A percentile compares a stretch with the other conserved stretches of the same genome.
phyloP scores from a whole-genome alignment of 208 protist genomes.

The Zelonia costaricensis region DNA sequence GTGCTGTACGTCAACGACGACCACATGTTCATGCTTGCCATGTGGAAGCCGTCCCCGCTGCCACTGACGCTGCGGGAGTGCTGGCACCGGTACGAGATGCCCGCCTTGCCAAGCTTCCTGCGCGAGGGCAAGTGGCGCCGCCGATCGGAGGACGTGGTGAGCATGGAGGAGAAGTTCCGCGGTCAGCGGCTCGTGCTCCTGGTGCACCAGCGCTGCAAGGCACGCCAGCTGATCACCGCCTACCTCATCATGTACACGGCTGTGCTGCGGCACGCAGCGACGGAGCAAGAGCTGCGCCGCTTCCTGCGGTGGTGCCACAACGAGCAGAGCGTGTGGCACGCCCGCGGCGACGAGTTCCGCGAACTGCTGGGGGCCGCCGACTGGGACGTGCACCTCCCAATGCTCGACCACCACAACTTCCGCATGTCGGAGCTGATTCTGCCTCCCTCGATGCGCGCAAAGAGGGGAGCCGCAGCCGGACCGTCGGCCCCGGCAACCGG shows the following conservation, averaged over 20 bases:
- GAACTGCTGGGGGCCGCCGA: conserved; percentile 36
- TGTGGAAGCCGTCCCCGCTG: conserved; percentile 56
- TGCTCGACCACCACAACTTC: conserved; percentile 70
- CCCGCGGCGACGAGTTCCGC: conserved; percentile 20
- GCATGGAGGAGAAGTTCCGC: conserved; percentile 27
- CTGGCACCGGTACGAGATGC: conserved; percentile 49
- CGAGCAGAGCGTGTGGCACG: conserved; percentile 51
- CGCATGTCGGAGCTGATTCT: conserved; percentile 60
- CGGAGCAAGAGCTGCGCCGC: conserved; percentile 35
- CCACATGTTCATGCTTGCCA: conserved; percentile 63
- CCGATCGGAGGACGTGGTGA: conserved; percentile 4
- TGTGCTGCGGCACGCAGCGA: conserved; percentile 49
- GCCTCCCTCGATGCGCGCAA: conserved; percentile 26
- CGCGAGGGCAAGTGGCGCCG: conserved; percentile 17
- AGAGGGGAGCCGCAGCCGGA: too few species aligned
- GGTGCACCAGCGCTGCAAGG: conserved; percentile 65
- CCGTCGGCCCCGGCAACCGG: too few species aligned
- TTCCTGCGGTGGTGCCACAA: conserved; percentile 57
- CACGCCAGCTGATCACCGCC: conserved; percentile 62
- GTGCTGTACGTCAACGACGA: conserved; percentile 68
- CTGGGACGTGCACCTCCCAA: conserved; percentile 73
- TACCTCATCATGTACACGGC: conserved; percentile 75
- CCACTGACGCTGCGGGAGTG: conserved; percentile 51
- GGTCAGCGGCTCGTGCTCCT: conserved; percentile 55
- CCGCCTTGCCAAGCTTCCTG: conserved; percentile 22